Base-by-base conservation (phyloP, 2,329 filamentous ascomycete genomes). In the Trichoderma endophyticum region DNA sequence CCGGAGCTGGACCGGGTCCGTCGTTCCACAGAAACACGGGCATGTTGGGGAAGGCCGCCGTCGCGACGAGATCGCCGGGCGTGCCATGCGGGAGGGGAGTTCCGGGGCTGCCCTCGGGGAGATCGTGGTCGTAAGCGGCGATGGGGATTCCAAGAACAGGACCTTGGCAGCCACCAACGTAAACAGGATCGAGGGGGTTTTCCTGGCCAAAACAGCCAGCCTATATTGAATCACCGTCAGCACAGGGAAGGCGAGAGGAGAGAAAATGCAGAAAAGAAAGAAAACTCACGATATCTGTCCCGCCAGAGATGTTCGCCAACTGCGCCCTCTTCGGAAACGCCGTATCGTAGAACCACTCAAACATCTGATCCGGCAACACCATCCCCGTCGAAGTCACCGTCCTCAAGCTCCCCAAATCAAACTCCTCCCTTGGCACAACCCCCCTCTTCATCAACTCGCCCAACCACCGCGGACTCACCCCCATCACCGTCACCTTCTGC, bases 391-490 rank as follows among this genome's bases (percentile, higher is more conserved):
- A 91, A 0, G 86, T 89, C 34, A 95, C 92, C 3, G 84, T 80
- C 32, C 83, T 82, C 30, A 97, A 83, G 6, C 80, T 81, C 8
- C 87, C 88, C 36, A 97, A 81, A 76, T 95, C 88, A 1, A 87
- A 85, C 9, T 90, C 82, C 1, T 90, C 83, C 12, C 87, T 85
- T 0, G 93, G 93, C 0, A 83, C 81, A 56, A 95, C 85, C 0
- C 85, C 84, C 24, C 86, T 85, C 75, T 90, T 92, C 73, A 90
- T 87, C 18, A 96, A 79, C 77, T 95, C 93, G 65, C 91, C 87
- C 76, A 97, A 84, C 86, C 92, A 97, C 5, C 92, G 86, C 0
- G 93, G 93, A 69, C 91, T 93, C 7, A 90, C 91, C 1, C 94
- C 93, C 8, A 96, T 83, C 75, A 91, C 88, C 1, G 93, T 95